Evolutionary conservation across 139 green algal species (phyloP).

Genomic region (Desmodesmus armatus): DNA sequence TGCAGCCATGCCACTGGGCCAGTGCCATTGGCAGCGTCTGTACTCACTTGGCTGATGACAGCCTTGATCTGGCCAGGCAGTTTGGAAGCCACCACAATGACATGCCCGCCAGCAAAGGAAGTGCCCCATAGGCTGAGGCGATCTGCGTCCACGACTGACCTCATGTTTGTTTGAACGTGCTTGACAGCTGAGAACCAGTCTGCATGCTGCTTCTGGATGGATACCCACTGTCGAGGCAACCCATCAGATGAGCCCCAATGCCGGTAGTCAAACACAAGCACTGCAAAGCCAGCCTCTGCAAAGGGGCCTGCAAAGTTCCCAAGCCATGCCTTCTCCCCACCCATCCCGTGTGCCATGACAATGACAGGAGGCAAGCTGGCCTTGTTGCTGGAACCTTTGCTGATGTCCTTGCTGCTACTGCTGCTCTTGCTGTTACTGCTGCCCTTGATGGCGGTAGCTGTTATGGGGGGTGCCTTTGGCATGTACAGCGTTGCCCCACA

Average conservation of each 20-base stretch:
- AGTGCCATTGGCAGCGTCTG: not conserved
- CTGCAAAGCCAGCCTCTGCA: constrained; percentile 26
- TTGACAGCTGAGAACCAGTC: constrained; percentile 51
- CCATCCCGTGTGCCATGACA: constrained; percentile 31
- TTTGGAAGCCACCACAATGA: constrained; percentile 50
- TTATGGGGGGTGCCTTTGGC: constrained; percentile 31
- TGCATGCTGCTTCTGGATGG: constrained; percentile 47
- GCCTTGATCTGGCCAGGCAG: not conserved
- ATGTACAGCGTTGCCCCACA: constrained; percentile 15
- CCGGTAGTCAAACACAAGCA: constrained; percentile 67
- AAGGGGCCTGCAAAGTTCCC: not conserved
- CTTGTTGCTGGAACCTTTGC: constrained; percentile 22
- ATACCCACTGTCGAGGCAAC: constrained; percentile 55
- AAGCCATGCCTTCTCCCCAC: not conserved
- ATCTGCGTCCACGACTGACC: not conserved
- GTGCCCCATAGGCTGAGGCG: constrained; percentile 60
- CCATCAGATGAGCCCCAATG: constrained; percentile 58
- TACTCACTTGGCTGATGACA: constrained; percentile 44
- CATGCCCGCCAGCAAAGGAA: constrained; percentile 57
- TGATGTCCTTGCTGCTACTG: too few relatives aligned
- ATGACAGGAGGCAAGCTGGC: constrained; percentile 33
- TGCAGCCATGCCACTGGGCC: not conserved
- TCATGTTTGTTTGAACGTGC: constrained; percentile 13
- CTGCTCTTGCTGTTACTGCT: too few relatives aligned
- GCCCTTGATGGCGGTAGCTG: too few relatives aligned